A percentile compares a stretch with the other conserved stretches of the same genome.
phyloP scores from a whole-genome alignment of 2,329 filamentous ascomycete species.

The Pestalotiopsis sp. region DNA sequence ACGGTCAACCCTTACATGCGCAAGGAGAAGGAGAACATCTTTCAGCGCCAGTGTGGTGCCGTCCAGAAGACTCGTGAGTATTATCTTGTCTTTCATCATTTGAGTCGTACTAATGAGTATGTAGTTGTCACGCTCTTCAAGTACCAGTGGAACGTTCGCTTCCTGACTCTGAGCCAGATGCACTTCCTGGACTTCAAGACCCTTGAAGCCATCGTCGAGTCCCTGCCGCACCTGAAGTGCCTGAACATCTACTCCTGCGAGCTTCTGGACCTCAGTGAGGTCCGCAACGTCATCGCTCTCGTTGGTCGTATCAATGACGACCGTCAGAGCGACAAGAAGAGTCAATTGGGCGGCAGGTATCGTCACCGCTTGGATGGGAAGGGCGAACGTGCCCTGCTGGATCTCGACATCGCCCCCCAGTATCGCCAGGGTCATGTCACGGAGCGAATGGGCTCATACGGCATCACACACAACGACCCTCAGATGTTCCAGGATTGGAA shows the following conservation, averaged over 20 bases:
- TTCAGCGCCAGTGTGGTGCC: not conserved
- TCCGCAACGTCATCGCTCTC: slow-evolving; percentile 21
- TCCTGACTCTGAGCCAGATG: not conserved
- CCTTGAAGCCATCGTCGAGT: slow-evolving; percentile 21
- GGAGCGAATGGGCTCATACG: slow-evolving; percentile 20
- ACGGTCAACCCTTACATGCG: not conserved
- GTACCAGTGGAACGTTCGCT: not conserved
- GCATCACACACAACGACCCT: slow-evolving; percentile 19
- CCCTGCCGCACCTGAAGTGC: slow-evolving; percentile 22
- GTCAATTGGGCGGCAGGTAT: slow-evolving; percentile 18
- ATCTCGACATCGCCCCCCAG: slow-evolving; percentile 22
- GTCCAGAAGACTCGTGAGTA: not conserved
- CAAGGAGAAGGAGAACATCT: not conserved
- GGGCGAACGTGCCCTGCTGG: slow-evolving; percentile 16
- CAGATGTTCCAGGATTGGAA: slow-evolving; percentile 19
- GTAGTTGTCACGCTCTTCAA: not conserved
- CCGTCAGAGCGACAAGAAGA: not conserved
- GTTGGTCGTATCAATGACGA: slow-evolving; percentile 20
- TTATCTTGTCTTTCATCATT: not conserved
- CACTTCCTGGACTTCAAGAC: slow-evolving; percentile 23
- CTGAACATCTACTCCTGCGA: slow-evolving; percentile 33
- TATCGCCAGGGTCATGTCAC: slow-evolving; percentile 19
- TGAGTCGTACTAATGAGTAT: not conserved
- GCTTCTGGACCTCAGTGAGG: slow-evolving; percentile 27
- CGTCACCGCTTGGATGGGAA: no score